phyloP scores from a whole-genome alignment of 768 basidiomycete genomes.

The Russula earlei region DNA sequence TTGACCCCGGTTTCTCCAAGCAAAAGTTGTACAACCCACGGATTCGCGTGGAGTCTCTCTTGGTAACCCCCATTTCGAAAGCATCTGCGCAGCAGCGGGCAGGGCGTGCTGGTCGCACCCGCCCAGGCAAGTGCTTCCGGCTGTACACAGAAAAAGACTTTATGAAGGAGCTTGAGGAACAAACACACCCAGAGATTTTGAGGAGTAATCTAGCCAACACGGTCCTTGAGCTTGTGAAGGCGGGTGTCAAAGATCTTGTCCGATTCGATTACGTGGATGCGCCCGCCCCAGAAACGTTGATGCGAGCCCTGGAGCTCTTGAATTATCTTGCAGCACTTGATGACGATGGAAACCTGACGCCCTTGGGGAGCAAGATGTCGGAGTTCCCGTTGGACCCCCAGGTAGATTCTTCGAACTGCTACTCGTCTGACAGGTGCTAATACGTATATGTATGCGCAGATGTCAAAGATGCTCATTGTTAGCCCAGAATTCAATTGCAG shows the following conservation, averaged over 20 bases:
- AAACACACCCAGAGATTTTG: conserved; percentile 94
- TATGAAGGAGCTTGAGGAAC: conserved; percentile 90
- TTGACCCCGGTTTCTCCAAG: conserved; percentile 95
- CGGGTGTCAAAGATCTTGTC: conserved; percentile 91
- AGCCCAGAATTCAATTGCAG: conserved; percentile 95
- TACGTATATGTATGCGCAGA: conserved; percentile 29
- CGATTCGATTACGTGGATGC: conserved; percentile 86
- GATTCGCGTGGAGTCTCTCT: conserved; percentile 87
- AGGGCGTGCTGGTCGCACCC: conserved; percentile 90
- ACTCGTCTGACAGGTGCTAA: neutral
- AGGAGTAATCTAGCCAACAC: conserved; percentile 89
- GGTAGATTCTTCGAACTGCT: conserved; percentile 30
- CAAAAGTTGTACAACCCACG: conserved; percentile 98
- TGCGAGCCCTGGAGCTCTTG: conserved; percentile 90
- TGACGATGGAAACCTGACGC: conserved; percentile 86
- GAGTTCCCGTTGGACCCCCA: conserved; percentile 99
- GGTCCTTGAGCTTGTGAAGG: conserved; percentile 87
- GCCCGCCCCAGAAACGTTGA: conserved; percentile 91
- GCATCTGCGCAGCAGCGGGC: conserved; percentile 94
- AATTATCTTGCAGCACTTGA: conserved; percentile 90
- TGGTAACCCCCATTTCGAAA: conserved; percentile 94
- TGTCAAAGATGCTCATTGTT: conserved; percentile 88
- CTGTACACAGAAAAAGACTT: conserved; percentile 97
- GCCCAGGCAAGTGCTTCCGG: conserved; percentile 95
- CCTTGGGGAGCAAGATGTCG: conserved; percentile 86